Conservation (phyloP, 345 rosid genomes). For the Nasturtium officinale region DNA sequence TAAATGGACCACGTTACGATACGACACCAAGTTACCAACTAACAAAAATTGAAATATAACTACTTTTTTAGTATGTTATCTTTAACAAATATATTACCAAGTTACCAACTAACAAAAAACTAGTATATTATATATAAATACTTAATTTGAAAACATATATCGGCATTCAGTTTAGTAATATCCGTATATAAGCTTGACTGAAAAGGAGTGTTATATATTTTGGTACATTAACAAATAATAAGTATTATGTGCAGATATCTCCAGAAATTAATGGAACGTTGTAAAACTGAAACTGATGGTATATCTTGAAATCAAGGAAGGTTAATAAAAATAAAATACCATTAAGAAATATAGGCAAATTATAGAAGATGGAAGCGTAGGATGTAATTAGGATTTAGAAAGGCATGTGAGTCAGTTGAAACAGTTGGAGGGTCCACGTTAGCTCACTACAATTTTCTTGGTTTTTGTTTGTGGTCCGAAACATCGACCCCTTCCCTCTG, state of each 20-base stretch:
- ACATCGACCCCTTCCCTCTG: conserved; percentile 45
- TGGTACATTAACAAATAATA: background rate
- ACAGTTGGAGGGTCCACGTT: conserved; percentile 39
- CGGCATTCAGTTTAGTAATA: background rate
- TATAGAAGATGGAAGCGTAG: conserved; percentile 18
- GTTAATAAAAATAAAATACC: background rate
- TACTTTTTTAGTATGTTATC: background rate
- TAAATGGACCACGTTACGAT: conserved; percentile 17
- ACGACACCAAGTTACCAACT: background rate
- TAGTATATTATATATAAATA: background rate
- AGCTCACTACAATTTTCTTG: conserved; percentile 26
- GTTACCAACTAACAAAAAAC: no score
- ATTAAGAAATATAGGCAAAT: background rate
- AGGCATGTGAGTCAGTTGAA: conserved; percentile 35
- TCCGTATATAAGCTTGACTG: background rate
- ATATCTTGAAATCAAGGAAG: background rate
- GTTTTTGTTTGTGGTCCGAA: conserved; percentile 42
- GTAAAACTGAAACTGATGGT: background rate
- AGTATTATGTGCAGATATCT: background rate
- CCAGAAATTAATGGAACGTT: background rate
- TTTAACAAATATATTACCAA: no score
- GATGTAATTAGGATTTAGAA: background rate
- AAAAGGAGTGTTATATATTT: background rate
- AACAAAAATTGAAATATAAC: background rate
- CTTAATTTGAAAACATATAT: background rate